Conservation (phyloP, 192 early-diverging fungal species). For the Geranomyces variabilis region DNA sequence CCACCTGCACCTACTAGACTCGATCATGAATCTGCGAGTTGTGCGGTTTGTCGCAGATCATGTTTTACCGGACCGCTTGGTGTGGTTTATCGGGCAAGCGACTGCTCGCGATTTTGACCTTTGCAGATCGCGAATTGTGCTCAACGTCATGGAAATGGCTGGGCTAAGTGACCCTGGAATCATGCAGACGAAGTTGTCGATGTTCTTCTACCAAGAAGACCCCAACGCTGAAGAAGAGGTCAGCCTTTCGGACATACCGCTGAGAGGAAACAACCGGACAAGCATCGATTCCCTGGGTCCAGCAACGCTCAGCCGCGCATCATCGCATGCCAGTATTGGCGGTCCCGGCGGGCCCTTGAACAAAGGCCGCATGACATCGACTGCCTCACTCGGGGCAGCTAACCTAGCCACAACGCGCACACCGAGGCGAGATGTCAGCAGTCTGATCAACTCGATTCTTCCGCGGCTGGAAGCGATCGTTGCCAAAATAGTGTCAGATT, state of each 20-base stretch:
- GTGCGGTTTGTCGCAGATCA: conserved; percentile 31
- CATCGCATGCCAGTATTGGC: neutral
- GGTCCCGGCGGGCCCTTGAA: neutral
- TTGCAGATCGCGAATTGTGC: conserved; percentile 18
- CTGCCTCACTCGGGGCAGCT: neutral
- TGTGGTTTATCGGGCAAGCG: conserved; percentile 15
- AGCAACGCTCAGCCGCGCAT: neutral
- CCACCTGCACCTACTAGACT: conserved; percentile 20
- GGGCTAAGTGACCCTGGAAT: conserved; percentile 16
- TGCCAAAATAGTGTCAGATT: neutral
- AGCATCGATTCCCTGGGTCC: neutral
- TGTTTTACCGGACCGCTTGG: conserved; percentile 14
- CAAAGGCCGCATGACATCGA: neutral
- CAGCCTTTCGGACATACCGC: neutral
- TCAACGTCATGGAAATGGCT: conserved; percentile 22
- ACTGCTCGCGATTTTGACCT: conserved; percentile 20
- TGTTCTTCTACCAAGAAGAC: conserved; percentile 24
- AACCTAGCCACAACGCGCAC: neutral
- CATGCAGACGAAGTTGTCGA: neutral
- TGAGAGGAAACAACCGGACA: neutral
- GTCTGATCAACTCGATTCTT: neutral
- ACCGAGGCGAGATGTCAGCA: neutral
- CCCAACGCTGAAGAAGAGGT: neutral
- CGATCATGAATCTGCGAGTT: conserved; percentile 6
- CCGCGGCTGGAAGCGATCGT: neutral